Percentiles rank a stretch among this genome's conserved stretches.
Evolutionary conservation across 257 asterid species (phyloP).

Genomic region (Asclepias syriaca): DNA sequence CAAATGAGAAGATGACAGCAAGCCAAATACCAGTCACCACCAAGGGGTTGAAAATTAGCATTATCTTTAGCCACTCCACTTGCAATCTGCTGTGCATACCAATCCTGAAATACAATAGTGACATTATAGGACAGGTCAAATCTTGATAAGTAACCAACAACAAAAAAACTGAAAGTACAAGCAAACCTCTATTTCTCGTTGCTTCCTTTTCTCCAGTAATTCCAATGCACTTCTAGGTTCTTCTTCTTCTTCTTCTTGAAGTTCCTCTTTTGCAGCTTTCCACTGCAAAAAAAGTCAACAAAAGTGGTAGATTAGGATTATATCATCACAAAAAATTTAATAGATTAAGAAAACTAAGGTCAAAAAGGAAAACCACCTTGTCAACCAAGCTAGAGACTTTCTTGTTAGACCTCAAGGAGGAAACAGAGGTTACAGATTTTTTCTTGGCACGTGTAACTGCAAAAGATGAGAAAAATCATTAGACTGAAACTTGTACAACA

Average conservation of each 20-base stretch:
- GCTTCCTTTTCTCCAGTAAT: constrained; percentile 71
- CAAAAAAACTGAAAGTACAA: constrained; percentile 6
- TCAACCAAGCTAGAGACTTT: constrained; percentile 95
- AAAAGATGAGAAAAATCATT: constrained; percentile 10
- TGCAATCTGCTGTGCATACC: constrained; percentile 88
- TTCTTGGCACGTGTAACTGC: constrained; percentile 74
- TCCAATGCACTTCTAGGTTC: constrained; percentile 76
- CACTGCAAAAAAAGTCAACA: constrained; percentile 44
- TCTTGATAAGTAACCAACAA: neutral
- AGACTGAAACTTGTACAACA: neutral
- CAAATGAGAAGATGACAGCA: neutral
- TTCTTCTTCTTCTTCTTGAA: constrained; percentile 71
- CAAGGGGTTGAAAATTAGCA: constrained; percentile 96
- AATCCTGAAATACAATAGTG: constrained; percentile 49
- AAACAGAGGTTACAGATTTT: constrained; percentile 54
- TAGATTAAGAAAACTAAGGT: neutral
- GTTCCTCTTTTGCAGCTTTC: constrained; percentile 99
- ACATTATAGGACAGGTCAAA: neutral
- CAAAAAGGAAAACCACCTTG: constrained; percentile 49
- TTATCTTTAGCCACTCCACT: constrained; percentile 88
- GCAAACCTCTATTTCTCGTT: constrained; percentile 85
- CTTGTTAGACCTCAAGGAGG: constrained; percentile 83
- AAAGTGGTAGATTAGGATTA: neutral
- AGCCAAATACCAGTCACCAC: constrained; percentile 83
- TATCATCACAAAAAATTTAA: neutral